Evolutionary conservation across 1,284 basidiomycete species (phyloP), one percentile per base, ranked within the genome.

Genomic region (Cerioporus squamosus): DNA sequence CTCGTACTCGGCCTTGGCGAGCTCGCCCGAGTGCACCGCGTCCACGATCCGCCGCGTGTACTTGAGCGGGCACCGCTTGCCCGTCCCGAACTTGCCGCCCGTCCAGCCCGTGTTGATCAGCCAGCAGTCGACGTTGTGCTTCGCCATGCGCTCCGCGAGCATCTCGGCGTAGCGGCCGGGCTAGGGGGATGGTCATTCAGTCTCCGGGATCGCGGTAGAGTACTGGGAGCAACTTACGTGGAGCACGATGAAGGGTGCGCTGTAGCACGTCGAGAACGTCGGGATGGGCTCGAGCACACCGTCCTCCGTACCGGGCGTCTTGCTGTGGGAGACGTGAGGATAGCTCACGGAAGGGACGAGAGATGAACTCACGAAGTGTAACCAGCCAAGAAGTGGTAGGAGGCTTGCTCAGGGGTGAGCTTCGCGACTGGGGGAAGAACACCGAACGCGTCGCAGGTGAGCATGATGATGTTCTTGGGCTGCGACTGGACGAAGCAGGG

Each of bases 71-170:
- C 95, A 98, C 65, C 95, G 93, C 77, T 92, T 93, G 66, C 94
- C 94, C 22, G 79, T 78, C 57, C 97, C 97, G 75, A 89, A 99
- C 78, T 95, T 95, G 75, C 97, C 97, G 61, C 93, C 91, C 57
- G 93, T 92, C 97, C 97, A 99, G 70, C 97, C 97, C 20, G 97
- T 98, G 90, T 99, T 98, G 86, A 99, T 94, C 72, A 99, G 85
- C 94, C 94, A 99, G 82, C 96, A 98, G 78, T 97, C 80, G 72
- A 95, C 95, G 63, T 94, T 87, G 81, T 93, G 84, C 78, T 90
- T 86, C 59, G 89, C 79, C 97, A 99, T 99, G 71, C 93, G 89
- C 72, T 95, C 90, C 9, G 97, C 95, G 67, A 99, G 85, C 97
- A 99, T 99, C 76, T 90, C 85, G 51, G 97, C 97, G 78, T 99